Conservation (phyloP, 352 stramenopile genomes). For the Saprolegnia diclina region DNA sequence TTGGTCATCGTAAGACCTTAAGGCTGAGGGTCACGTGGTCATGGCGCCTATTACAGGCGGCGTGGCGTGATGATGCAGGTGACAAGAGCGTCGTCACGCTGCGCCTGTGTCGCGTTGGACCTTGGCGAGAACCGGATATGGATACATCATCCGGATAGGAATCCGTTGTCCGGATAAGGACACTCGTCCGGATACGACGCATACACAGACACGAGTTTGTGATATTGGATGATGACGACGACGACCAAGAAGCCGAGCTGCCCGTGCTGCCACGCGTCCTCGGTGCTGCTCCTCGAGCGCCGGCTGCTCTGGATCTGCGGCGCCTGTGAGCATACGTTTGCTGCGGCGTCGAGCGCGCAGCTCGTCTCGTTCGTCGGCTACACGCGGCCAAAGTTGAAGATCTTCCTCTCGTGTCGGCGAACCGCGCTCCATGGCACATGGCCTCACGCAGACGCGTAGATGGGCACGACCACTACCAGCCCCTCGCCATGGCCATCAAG, state of each 20-base stretch:
- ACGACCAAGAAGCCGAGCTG: background rate
- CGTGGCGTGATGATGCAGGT: too few species aligned
- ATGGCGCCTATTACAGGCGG: too few species aligned
- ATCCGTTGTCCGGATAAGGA: too few species aligned
- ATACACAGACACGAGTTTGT: too few species aligned
- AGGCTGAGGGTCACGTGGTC: too few species aligned
- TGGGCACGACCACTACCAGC: constrained; percentile 64
- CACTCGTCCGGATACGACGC: too few species aligned
- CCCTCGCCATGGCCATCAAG: constrained; percentile 66
- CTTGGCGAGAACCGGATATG: too few species aligned
- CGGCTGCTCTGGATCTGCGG: constrained; percentile 9
- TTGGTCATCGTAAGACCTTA: too few species aligned
- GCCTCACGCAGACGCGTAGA: constrained; percentile 32
- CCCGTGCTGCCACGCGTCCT: background rate
- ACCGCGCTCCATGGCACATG: background rate
- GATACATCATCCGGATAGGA: too few species aligned
- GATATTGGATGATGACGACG: background rate
- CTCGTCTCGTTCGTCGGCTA: background rate
- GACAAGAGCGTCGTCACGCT: too few species aligned
- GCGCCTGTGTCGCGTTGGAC: too few species aligned
- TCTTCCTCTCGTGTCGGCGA: constrained; percentile 59
- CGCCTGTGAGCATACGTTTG: constrained; percentile 10
- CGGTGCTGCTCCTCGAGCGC: constrained; percentile 2
- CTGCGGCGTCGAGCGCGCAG: background rate
- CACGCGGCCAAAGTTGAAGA: constrained; percentile 39